A percentile compares a stretch with the other conserved stretches of the same genome.
Conservation (phyloP, 2,329 filamentous ascomycete genomes). For the Phaeosphaeriaceae sp. region DNA sequence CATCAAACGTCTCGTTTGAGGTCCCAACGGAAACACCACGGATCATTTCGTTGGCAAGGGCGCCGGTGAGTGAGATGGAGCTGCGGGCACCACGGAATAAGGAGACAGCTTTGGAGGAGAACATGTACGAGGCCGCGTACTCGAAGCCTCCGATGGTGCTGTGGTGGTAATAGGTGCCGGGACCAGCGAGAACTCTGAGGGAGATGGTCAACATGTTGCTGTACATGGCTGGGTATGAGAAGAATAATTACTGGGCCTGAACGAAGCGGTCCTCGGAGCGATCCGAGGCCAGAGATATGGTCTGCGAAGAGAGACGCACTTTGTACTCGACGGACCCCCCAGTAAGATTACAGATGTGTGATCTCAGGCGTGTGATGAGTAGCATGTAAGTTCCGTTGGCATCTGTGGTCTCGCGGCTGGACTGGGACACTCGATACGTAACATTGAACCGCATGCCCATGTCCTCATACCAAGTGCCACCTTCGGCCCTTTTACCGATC, state of each 20-base stretch:
- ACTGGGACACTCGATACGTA: neutral
- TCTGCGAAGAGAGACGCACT: constrained; percentile 1
- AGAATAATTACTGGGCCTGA: constrained; percentile 1
- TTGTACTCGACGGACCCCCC: constrained; percentile 4
- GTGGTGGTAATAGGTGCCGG: neutral
- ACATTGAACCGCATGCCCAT: constrained; percentile 6
- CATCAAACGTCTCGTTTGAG: neutral
- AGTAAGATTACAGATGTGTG: constrained; percentile 7
- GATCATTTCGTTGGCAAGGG: constrained; percentile 6
- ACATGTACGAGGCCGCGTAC: constrained; percentile 5
- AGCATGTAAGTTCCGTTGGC: neutral
- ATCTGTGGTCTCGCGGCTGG: neutral
- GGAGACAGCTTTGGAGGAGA: constrained; percentile 1
- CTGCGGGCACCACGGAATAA: constrained; percentile 1
- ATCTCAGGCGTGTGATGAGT: neutral
- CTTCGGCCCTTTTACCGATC: neutral
- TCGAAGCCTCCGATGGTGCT: constrained; percentile 8
- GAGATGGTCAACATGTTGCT: neutral
- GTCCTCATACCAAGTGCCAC: neutral
- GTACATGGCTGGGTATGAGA: neutral
- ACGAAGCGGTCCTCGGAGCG: constrained; percentile 1
- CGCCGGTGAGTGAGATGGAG: neutral
- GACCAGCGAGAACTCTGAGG: neutral
- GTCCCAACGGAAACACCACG: neutral
- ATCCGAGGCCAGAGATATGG: neutral